Percentiles rank a stretch among this genome's conserved stretches.
These are phyloP conservation scores for Aspergillus baeticus DNA, from an alignment of 495 filamentous ascomycete genomes.

Conservation along the genomic window DNA sequence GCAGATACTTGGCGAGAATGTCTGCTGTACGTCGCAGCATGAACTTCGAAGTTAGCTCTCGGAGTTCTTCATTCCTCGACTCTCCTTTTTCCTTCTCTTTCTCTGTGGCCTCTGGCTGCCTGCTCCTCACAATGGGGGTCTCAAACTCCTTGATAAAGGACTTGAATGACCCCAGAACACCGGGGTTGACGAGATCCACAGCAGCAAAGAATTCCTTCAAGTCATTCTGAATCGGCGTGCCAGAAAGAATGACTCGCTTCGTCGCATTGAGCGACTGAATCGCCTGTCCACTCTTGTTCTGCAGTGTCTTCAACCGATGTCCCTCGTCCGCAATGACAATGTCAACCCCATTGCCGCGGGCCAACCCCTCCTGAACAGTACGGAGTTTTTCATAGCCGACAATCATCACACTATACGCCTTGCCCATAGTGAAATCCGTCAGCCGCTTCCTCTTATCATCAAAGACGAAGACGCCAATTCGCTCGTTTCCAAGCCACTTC, in stretches of 20 bases:
- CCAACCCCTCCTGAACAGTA: constrained; percentile 64
- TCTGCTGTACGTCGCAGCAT: constrained; percentile 78
- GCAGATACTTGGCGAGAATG: constrained; percentile 68
- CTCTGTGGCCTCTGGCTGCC: constrained; percentile 65
- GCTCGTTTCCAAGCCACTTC: constrained; percentile 78
- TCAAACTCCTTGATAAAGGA: constrained; percentile 75
- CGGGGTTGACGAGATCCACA: constrained; percentile 80
- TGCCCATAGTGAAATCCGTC: constrained; percentile 76
- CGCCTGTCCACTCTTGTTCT: constrained; percentile 76
- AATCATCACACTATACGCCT: constrained; percentile 74
- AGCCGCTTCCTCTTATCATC: constrained; percentile 65
- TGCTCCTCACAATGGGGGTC: constrained; percentile 65
- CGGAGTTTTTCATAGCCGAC: constrained; percentile 80
- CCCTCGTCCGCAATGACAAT: constrained; percentile 84
- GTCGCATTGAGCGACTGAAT: constrained; percentile 70
- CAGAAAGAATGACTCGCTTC: constrained; percentile 68
- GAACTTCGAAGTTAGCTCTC: constrained; percentile 65
- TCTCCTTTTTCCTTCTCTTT: constrained; percentile 76
- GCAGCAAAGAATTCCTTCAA: constrained; percentile 76
- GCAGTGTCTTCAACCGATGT: constrained; percentile 76
- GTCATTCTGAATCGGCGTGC: constrained; percentile 81
- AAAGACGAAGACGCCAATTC: constrained; percentile 73
- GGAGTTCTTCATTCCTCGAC: constrained; percentile 65
- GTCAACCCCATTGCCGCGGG: constrained; percentile 63
- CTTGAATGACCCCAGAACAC: constrained; percentile 64